Conservation (phyloP, 768 basidiomycete species). For the Hemileccinum impolitum region DNA sequence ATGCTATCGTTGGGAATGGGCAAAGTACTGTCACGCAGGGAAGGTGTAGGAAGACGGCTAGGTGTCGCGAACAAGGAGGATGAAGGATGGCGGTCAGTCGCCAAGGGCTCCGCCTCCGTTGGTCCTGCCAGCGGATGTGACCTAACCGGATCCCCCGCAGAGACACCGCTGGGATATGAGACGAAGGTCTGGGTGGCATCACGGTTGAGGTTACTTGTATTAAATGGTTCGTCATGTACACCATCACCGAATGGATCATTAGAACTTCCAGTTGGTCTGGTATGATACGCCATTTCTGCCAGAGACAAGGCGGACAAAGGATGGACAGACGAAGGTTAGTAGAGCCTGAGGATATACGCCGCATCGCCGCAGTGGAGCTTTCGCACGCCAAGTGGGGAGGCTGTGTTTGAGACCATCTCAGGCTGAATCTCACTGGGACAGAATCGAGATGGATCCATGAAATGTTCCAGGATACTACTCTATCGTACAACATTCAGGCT, state of each 20-base stretch:
- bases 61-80: conserved; percentile 13
- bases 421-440: no score
- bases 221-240: conserved; percentile 22
- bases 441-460: no score
- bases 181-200: conserved; percentile 20
- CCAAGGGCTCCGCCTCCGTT: conserved; percentile 25
- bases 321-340: conserved; percentile 1
- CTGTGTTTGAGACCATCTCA: no score
- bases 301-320: conserved; percentile 19
- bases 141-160: conserved; percentile 8
- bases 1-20: conserved; percentile 3
- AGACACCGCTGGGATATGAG: conserved; percentile 22
- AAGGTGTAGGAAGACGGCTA: conserved; percentile 17
- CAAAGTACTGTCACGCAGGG: conserved; percentile 4
- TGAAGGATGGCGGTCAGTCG: conserved; percentile 25
- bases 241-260: conserved; percentile 29
- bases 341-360: neutral
- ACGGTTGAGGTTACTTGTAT: conserved; percentile 3
- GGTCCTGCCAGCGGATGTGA: conserved; percentile 5
- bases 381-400: conserved; percentile 18
- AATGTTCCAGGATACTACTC: no score
- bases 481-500: no score
- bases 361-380: neutral
- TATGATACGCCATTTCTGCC: conserved; percentile 24
- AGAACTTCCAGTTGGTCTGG: conserved; percentile 9